Base-by-base conservation (phyloP, 108 stramenopile species). In the Heterococcus sp. region DNA sequence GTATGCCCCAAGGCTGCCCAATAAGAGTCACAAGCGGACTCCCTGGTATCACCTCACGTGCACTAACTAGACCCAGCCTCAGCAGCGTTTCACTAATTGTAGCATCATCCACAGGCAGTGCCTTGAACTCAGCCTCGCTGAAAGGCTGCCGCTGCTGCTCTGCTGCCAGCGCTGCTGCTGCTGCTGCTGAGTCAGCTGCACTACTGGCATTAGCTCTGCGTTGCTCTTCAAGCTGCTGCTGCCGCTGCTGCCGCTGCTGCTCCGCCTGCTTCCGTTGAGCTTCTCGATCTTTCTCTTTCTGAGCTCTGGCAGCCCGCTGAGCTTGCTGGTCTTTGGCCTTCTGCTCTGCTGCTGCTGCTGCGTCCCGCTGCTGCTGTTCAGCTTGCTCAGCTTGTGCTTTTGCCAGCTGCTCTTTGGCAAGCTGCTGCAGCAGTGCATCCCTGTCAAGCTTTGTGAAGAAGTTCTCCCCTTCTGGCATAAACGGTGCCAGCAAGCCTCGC, bases 401-500 rank as follows among this genome's bases (percentile, higher is more conserved):
- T 21, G 46, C 46, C 8, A 21, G 14, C 46, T 8, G 14, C 46
- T 58, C 68, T 21, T 11, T 14, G 11, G 68, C 34, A 5, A 14
- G 21, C 30, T 26, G 34, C n/a, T n/a, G n/a, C 5, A 67, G 0
- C 26, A 32, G 30, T 14, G 67, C 31, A 27, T 39, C 31, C 77
- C 4, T 46, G 26, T 81, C 82, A 35, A 83, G 58, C 5, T 34
- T 26, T 32, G 78, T 73, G 79, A 83, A 75, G 78, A 82, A 82
- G 68, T 82, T 78, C 37, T 82, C 84, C 14, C 69, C 37, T 32
- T 35, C 65, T 1, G 75, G 82, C 68, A 85, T 68, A 69, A 85
- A 85, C n/a, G 85, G 81, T 31, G 76, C 70, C 14, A 85, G 32
- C 70, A 82, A 27, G 29, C 34, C 72, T 32, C 82, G 75, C 76